Base-by-base conservation (phyloP, 1,284 basidiomycete genomes). In the Boletellus sp. region DNA sequence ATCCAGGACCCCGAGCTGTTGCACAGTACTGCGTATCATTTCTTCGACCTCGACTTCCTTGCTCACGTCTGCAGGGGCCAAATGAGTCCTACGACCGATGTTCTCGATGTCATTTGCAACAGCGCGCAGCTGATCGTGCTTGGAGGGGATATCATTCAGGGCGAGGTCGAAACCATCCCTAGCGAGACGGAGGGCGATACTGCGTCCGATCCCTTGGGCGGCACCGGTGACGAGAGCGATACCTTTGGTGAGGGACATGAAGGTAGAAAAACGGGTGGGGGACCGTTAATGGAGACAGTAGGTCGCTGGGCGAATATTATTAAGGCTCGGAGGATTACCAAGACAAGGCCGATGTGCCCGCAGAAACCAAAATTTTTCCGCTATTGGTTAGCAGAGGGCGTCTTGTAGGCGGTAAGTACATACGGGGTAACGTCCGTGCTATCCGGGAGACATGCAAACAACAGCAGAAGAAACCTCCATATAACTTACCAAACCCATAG, bases 81-180 rank as follows among this genome's bases (percentile, higher is more conserved):
- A 1, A 8, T 26, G 16, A 1, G 46, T 14, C 17, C 14, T 44
- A 30, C 14, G 54, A 34, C 54, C 53, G 0, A 37, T 22, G 29
- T 41, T 50, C 5, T 35, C 36, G 7, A 50, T 43, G 0, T 57
- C 40, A 4, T 23, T 23, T 0, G 42, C 52, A 3, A 54, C 46
- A 8, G 40, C 35, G 10, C 14, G 27, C 7, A 53, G 20, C 10
- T 50, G 4, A 2, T 53, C 19, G 8, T 2, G n/a, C 19, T 53
- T 50, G 2, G 51, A 43, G 3, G 36, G 2, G 26, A 50, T 2
- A 4, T 51, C 51, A 11, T 51, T 49, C 9, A 51, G 14, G 2
- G 39, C 46, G 13, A 53, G 17, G 8, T 53, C 33, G 25, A 53
- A 53, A 0, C 50, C 49, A 32, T 50, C 49, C 9, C 4, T 27